Evolutionary conservation across 495 filamentous ascomycete species (phyloP).

Genomic region (Podospora fimiseda): DNA sequence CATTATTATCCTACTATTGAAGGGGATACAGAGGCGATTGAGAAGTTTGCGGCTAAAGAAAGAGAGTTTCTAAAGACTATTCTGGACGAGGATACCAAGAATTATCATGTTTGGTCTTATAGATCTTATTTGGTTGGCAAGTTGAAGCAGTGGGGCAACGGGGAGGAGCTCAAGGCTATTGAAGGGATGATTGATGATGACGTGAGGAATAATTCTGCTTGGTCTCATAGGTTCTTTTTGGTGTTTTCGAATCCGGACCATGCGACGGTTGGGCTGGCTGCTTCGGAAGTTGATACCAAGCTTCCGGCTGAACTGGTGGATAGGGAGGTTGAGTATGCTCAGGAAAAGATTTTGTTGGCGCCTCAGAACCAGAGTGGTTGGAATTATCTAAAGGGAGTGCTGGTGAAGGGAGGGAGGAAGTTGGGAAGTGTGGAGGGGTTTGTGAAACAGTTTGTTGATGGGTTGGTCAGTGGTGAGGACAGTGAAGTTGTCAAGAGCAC

Average conservation of each 20-base stretch:
- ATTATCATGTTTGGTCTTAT: conserved; percentile 98
- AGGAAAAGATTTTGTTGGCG: conserved; percentile 64
- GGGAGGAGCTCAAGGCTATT: conserved; percentile 59
- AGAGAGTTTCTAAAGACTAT: conserved; percentile 69
- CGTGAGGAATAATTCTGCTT: conserved; percentile 91
- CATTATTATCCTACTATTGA: conserved; percentile 51
- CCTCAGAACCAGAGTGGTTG: conserved; percentile 93
- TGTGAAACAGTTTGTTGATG: conserved; percentile 55
- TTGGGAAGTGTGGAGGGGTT: conserved; percentile 58
- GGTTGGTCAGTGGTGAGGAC: conserved; percentile 35
- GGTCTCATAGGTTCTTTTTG: conserved; percentile 92
- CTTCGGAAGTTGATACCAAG: conserved; percentile 39
- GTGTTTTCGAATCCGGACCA: conserved; percentile 62
- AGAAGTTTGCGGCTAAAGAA: conserved; percentile 48
- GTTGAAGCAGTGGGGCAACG: conserved; percentile 55
- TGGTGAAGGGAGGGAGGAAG: conserved; percentile 55
- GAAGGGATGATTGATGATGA: conserved; percentile 66
- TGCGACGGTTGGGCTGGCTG: conserved; percentile 41
- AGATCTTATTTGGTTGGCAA: conserved; percentile 85
- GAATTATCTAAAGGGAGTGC: conserved; percentile 79
- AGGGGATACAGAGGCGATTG: conserved; percentile 24
- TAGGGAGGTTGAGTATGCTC: conserved; percentile 65
- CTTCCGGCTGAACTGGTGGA: conserved; percentile 60
- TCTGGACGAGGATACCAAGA: conserved; percentile 83
- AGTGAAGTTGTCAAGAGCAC: conserved; percentile 56